Percentiles rank a stretch among this genome's conserved stretches.
Evolutionary conservation across 495 filamentous ascomycete genomes (phyloP).

Genomic region (Glonium stellatum): DNA sequence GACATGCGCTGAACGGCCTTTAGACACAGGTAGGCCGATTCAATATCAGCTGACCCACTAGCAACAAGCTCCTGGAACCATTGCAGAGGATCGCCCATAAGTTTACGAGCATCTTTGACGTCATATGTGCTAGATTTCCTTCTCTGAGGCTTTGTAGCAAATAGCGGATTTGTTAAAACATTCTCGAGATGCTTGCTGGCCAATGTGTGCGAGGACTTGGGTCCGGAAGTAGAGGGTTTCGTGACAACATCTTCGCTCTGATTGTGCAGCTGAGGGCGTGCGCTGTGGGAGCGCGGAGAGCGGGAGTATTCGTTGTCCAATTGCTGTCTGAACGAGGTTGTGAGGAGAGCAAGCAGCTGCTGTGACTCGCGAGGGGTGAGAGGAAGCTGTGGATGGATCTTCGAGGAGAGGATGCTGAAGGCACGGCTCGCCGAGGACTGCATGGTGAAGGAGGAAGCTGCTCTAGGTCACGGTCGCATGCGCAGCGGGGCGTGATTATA

Average conservation of each 20-base stretch:
- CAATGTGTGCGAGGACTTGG: constrained; percentile 15
- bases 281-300: background rate
- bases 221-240: background rate
- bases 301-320: constrained; percentile 57
- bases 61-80: constrained; percentile 23
- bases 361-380: constrained; percentile 57
- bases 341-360: constrained; percentile 62
- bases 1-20: background rate
- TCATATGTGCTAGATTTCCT: constrained; percentile 4
- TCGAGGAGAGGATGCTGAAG: constrained; percentile 32
- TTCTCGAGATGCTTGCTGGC: constrained; percentile 53
- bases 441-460: constrained; percentile 13
- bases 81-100: constrained; percentile 14
- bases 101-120: background rate
- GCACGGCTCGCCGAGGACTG: constrained; percentile 22
- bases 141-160: constrained; percentile 28
- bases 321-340: constrained; percentile 66
- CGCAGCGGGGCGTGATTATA: background rate
- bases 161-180: constrained; percentile 67
- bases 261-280: constrained; percentile 8
- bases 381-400: constrained; percentile 65
- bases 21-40: background rate
- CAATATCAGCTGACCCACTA: background rate
- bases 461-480: background rate
- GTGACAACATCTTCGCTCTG: background rate